Conservation (phyloP, 2,329 filamentous ascomycete species). For the Scedosporium boydii region DNA sequence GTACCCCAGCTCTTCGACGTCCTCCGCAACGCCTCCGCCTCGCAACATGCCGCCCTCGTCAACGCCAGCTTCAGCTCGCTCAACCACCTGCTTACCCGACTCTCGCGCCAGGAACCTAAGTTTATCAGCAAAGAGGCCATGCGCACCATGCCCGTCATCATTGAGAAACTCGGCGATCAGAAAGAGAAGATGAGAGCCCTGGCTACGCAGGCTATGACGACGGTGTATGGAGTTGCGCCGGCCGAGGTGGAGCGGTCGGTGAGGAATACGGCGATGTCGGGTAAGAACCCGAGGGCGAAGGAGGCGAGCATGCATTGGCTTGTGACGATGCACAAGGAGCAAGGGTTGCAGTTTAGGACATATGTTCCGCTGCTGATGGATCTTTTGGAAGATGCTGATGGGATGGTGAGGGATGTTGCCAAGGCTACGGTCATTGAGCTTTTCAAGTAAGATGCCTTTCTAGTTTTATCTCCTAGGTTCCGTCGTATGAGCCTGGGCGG, state of each 20-base stretch:
- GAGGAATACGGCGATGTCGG: slow-evolving; percentile 66
- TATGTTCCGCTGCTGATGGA: slow-evolving; percentile 80
- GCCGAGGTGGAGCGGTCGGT: slow-evolving; percentile 72
- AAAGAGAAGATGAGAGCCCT: slow-evolving; percentile 76
- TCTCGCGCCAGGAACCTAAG: slow-evolving; percentile 76
- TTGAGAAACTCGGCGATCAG: slow-evolving; percentile 79
- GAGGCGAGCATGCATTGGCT: slow-evolving; percentile 82
- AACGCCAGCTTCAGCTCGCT: slow-evolving; percentile 81
- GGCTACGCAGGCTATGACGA: slow-evolving; percentile 65
- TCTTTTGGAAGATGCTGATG: slow-evolving; percentile 82
- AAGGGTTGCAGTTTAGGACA: slow-evolving; percentile 68
- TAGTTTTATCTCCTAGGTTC: background rate
- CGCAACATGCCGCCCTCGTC: slow-evolving; percentile 67
- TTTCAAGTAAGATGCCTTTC: slow-evolving; percentile 51
- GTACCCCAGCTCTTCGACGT: slow-evolving; percentile 73
- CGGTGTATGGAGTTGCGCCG: slow-evolving; percentile 62
- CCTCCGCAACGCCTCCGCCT: slow-evolving; percentile 63
- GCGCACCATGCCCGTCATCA: slow-evolving; percentile 62
- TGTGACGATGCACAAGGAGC: slow-evolving; percentile 46
- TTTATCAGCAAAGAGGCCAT: slow-evolving; percentile 60
- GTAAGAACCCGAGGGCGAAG: slow-evolving; percentile 76
- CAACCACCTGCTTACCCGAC: slow-evolving; percentile 75
- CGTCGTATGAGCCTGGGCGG: background rate
- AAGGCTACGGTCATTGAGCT: slow-evolving; percentile 79
- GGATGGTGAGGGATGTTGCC: slow-evolving; percentile 74